These are phyloP conservation scores for Rusavskia elegans DNA, from an alignment of 495 filamentous ascomycete species.

Conservation along the genomic window DNA sequence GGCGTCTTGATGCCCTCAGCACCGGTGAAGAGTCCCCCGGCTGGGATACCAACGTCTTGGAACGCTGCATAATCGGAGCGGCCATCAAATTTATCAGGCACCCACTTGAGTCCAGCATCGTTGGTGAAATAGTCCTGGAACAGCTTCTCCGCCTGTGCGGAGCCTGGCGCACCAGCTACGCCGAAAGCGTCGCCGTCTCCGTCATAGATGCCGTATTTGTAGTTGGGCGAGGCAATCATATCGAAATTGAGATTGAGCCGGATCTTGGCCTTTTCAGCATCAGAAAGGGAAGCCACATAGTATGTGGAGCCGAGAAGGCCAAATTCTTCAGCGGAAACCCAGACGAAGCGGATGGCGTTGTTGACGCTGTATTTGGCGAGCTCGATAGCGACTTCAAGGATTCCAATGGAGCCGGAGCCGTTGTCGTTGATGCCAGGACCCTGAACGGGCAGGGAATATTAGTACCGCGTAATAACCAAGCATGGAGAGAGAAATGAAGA, in stretches of 20 bases:
- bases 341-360: conserved; percentile 54
- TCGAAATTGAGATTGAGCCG: conserved; percentile 61
- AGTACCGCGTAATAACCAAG: not conserved
- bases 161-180: conserved; percentile 44
- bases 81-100: conserved; percentile 41
- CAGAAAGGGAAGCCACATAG: conserved; percentile 36
- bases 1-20: conserved; percentile 51
- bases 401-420: conserved; percentile 46
- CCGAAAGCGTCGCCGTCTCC: conserved; percentile 51
- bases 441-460: too few relatives aligned
- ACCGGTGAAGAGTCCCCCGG: conserved; percentile 53
- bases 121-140: conserved; percentile 45
- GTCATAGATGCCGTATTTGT: conserved; percentile 51
- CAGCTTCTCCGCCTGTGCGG: conserved; percentile 42
- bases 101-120: conserved; percentile 20
- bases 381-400: conserved; percentile 45
- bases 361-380: conserved; percentile 42
- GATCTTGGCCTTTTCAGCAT: conserved; percentile 38
- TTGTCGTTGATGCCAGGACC: conserved; percentile 54
- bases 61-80: conserved; percentile 58
- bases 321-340: conserved; percentile 52
- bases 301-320: conserved; percentile 47
- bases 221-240: conserved; percentile 67
- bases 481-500: not conserved
- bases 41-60: conserved; percentile 43